Evolutionary conservation across 257 asterid species (phyloP).

Genomic region (Voacanga thouarsii): DNA sequence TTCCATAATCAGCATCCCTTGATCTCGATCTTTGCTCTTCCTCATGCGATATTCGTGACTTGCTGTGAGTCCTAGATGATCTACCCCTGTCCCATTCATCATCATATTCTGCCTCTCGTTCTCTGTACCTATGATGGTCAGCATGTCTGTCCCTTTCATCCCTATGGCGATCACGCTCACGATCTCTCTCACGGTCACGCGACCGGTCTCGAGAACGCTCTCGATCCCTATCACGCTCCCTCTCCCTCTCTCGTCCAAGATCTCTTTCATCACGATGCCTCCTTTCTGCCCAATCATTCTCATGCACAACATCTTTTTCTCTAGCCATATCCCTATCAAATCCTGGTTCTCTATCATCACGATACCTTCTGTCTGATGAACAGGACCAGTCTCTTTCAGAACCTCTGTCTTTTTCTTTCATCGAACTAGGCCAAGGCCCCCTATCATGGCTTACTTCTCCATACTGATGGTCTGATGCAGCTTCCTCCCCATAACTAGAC

Average conservation of each 20-base stretch:
- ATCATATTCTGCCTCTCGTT: conserved; percentile 55
- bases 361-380: conserved; percentile 71
- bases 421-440: conserved; percentile 59
- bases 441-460: conserved; percentile 77
- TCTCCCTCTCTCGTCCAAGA: conserved; percentile 54
- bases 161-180: conserved; percentile 46
- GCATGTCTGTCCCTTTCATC: conserved; percentile 65
- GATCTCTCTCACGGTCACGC: conserved; percentile 42
- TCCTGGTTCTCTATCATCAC: conserved; percentile 71
- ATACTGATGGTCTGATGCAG: conserved; percentile 81
- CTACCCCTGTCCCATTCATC: conserved; percentile 75
- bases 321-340: conserved; percentile 56
- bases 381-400: conserved; percentile 84
- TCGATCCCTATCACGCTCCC: conserved; percentile 53
- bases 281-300: conserved; percentile 59
- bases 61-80: conserved; percentile 63
- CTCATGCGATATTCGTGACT: conserved; percentile 57
- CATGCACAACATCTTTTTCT: conserved; percentile 49
- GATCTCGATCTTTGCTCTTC: conserved; percentile 68
- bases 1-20: conserved; percentile 74
- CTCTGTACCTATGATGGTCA: conserved; percentile 62
- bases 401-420: conserved; percentile 73
- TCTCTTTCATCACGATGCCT: conserved; percentile 61
- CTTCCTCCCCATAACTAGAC: conserved; percentile 90
- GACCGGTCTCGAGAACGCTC: conserved; percentile 55